Conservation (phyloP, 164 flowering plant species). For the Saururus chinensis region DNA sequence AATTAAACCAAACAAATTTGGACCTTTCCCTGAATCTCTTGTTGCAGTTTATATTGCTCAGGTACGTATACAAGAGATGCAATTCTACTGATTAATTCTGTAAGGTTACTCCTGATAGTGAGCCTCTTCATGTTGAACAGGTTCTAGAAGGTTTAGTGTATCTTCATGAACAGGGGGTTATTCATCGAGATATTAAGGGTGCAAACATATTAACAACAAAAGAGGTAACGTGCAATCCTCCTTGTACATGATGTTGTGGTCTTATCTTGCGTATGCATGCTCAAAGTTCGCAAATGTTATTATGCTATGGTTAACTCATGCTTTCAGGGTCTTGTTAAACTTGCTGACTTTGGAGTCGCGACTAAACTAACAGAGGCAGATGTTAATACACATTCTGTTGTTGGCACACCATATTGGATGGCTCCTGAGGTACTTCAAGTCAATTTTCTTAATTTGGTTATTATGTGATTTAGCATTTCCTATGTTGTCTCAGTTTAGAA, state of each 20-base stretch:
- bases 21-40: slow-evolving; percentile 93
- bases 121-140: slow-evolving; percentile 20
- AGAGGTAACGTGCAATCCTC: slow-evolving; percentile 42
- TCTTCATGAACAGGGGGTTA: slow-evolving; percentile 98
- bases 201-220: slow-evolving; percentile 97
- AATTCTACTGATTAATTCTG: not conserved
- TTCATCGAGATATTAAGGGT: slow-evolving; percentile 97
- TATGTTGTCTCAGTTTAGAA: no score
- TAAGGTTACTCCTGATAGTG: not conserved
- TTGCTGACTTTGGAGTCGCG: slow-evolving; percentile 99
- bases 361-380: slow-evolving; percentile 98
- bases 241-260: not conserved
- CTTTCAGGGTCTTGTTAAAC: slow-evolving; percentile 93
- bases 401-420: slow-evolving; percentile 99
- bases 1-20: slow-evolving; percentile 96
- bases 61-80: slow-evolving; percentile 28
- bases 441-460: not conserved
- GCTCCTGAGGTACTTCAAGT: slow-evolving; percentile 85
- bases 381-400: slow-evolving; percentile 95
- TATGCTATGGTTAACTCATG: not conserved
- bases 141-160: slow-evolving; percentile 97
- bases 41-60: slow-evolving; percentile 96
- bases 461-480: not conserved
- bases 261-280: not conserved
- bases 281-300: not conserved